Evolutionary conservation across 768 basidiomycete species (phyloP), one percentile per base, ranked within the genome.

Genomic region (Phylloporus rhodoxanthus): DNA sequence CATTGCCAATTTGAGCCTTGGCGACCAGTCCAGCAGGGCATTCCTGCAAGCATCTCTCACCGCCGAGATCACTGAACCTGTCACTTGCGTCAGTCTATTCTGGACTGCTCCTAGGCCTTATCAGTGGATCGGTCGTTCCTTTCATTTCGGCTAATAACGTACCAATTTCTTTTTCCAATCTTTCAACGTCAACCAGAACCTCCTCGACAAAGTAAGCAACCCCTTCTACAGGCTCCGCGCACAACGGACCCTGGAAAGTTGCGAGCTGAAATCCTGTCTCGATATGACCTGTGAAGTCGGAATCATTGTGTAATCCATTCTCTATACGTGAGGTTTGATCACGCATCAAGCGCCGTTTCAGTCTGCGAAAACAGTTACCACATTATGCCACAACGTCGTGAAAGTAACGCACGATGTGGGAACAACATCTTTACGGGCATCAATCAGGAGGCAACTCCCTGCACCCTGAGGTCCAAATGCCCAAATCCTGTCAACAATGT

Each of bases 231-330:
- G 96, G 96, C 66, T 99, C 96, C 7, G 85, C 87, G 57, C 96
- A 98, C 17, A 99, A 69, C 11, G 96, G 95, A 0, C 96, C 96
- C 68, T 94, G 91, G 65, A 92, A 87, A 2, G 86, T 87, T 1
- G 92, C 94, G 41, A 98, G 78, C 69, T 96, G 94, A 69, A 99
- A 99, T 2, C 94, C 95, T 4, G 85, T 87, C 65, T 97, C 93
- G 26, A 98, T 75, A 55, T 87, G 77, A 47, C 81, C 81, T 57
- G 93, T 85, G 53, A 97, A 89, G 53, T 91, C 81, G 43, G 45
- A 49, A 20, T 58, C 71, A 19, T 68, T 67, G 43, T 70, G 65
- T 13, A 62, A 64, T 48, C 65, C 71, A 28, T 67, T 59, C 33
- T 73, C 75, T 45, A 47, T 14, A 57, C 57, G 37, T 51, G 57